Percentiles rank a stretch among this genome's conserved stretches.
These are phyloP conservation scores for Paramecium sonneborni DNA, from an alignment of 73 alveolate genomes.

Conservation along the genomic window DNA sequence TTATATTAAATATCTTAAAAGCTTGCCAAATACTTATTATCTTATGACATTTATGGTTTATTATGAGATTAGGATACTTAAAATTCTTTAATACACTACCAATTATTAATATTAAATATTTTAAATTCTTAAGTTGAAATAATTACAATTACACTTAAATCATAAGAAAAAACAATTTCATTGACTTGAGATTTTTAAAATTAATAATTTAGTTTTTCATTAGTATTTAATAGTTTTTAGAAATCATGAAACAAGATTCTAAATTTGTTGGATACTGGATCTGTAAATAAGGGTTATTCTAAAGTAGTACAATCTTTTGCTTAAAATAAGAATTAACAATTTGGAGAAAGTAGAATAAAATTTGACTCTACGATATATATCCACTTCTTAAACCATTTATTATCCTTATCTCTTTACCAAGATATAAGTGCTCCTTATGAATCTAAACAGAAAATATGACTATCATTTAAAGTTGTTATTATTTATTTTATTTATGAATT, in stretches of 20 bases:
- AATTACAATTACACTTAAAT: background rate
- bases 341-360: background rate
- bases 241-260: background rate
- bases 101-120: background rate
- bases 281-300: background rate
- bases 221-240: background rate
- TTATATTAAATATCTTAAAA: background rate
- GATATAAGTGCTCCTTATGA: background rate
- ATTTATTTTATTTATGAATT: background rate
- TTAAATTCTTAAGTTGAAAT: background rate
- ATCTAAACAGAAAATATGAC: background rate
- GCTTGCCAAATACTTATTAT: background rate
- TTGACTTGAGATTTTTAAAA: background rate
- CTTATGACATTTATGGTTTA: background rate
- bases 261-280: background rate
- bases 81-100: background rate
- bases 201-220: no score
- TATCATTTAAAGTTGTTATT: background rate
- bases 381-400: background rate
- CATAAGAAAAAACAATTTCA: background rate
- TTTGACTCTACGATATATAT: background rate
- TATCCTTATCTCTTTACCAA: background rate
- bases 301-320: background rate
- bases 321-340: background rate
- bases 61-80: background rate